These are phyloP conservation scores for Fomitopsis betulina DNA, from an alignment of 1,284 basidiomycete genomes.

Conservation along the genomic window DNA sequence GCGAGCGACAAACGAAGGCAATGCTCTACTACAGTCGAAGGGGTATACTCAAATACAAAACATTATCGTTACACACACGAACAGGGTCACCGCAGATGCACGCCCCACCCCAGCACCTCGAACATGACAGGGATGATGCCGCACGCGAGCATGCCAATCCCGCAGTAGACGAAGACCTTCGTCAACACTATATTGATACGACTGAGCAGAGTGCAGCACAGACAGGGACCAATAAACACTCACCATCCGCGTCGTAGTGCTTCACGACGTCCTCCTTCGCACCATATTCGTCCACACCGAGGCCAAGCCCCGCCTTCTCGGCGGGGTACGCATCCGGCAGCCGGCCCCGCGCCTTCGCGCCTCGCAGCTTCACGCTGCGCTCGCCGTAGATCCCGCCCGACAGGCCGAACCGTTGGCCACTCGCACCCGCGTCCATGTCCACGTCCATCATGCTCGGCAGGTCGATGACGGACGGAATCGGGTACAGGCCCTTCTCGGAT, in stretches of 20 bases:
- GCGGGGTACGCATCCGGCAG: conserved; percentile 10
- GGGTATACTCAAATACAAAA: background rate
- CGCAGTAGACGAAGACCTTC: conserved; percentile 88
- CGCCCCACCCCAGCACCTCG: conserved; percentile 65
- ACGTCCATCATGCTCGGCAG: conserved; percentile 45
- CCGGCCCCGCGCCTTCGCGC: conserved; percentile 6
- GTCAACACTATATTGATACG: conserved; percentile 64
- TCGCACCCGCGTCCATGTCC: conserved; percentile 27
- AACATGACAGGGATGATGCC: conserved; percentile 67
- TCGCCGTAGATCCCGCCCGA: conserved; percentile 16
- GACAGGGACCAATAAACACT: conserved; percentile 21
- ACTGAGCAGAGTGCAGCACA: background rate
- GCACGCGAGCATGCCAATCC: conserved; percentile 70
- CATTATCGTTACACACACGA: background rate
- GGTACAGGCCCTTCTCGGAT: conserved; percentile 52
- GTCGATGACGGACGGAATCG: conserved; percentile 86
- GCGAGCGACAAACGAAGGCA: background rate
- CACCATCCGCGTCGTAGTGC: conserved; percentile 86
- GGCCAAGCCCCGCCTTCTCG: conserved; percentile 29
- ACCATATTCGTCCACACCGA: conserved; percentile 20
- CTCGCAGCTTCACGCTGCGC: conserved; percentile 10
- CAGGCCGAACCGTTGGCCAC: conserved; percentile 9
- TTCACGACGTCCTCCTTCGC: conserved; percentile 38
- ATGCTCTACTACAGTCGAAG: background rate
- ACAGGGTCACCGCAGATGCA: conserved; percentile 24